Conservation (phyloP, 129 eudicot genomes). For the Chrysanthemum makinoi region DNA sequence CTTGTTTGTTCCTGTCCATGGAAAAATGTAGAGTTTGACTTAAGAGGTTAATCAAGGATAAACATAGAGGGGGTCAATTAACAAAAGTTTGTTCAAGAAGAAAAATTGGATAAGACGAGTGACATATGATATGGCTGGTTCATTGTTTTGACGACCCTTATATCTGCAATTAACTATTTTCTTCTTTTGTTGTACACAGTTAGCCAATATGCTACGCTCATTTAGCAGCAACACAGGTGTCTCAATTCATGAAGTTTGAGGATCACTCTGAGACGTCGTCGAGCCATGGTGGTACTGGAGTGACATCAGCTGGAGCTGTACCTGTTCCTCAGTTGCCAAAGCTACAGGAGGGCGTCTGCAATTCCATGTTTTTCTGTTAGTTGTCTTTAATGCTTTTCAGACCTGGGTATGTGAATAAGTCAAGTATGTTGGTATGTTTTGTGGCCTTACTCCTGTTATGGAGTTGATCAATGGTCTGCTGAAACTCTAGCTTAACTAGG, state of each 20-base stretch:
- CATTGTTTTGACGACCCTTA: background rate
- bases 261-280: constrained; percentile 62
- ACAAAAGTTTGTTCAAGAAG: background rate
- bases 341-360: constrained; percentile 41
- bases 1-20: too few relatives aligned
- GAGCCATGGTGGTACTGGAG: constrained; percentile 55
- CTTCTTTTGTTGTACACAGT: constrained; percentile 29
- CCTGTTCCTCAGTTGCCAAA: constrained; percentile 62
- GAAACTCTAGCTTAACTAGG: background rate
- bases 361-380: constrained; percentile 81
- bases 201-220: constrained; percentile 76
- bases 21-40: too few relatives aligned
- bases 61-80: background rate
- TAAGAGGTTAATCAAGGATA: too few relatives aligned
- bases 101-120: background rate
- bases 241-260: constrained; percentile 74
- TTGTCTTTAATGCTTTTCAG: background rate
- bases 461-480: constrained; percentile 3
- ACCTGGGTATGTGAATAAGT: constrained; percentile 21
- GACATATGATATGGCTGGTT: background rate
- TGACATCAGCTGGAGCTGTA: constrained; percentile 50
- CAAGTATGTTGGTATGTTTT: background rate
- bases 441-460: constrained; percentile 3
- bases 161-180: background rate
- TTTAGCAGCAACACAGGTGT: constrained; percentile 71